These are phyloP conservation scores for Mallotus nudiflorus DNA, from an alignment of 345 rosid species.

Conservation along the genomic window DNA sequence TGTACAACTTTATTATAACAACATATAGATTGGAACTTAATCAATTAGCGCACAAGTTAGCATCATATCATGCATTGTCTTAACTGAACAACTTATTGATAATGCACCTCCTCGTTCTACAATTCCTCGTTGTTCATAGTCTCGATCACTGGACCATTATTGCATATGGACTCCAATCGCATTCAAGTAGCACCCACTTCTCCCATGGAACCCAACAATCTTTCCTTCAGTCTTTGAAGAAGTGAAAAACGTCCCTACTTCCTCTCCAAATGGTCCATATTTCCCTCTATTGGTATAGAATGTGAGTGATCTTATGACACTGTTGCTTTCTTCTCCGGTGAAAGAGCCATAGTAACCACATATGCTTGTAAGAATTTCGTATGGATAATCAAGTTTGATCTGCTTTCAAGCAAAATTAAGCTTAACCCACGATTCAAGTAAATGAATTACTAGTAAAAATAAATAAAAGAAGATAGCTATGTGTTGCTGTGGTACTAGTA, in stretches of 20 bases:
- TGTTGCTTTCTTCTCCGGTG: constrained; percentile 11
- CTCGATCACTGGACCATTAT: background rate
- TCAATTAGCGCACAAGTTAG: too few species aligned
- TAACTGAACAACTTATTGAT: constrained; percentile 1
- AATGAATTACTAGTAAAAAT: background rate
- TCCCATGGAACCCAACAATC: constrained; percentile 32
- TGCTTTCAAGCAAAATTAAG: background rate
- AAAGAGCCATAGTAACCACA: constrained; percentile 19
- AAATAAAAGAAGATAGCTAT: too few species aligned
- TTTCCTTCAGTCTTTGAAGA: constrained; percentile 9
- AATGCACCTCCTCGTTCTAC: background rate
- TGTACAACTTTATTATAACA: too few species aligned
- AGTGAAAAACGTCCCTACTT: constrained; percentile 17
- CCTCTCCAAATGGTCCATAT: constrained; percentile 33
- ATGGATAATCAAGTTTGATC: constrained; percentile 27
- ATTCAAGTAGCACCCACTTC: constrained; percentile 22
- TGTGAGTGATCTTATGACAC: constrained; percentile 19
- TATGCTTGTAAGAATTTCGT: constrained; percentile 17
- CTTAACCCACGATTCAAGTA: background rate
- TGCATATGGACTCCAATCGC: constrained; percentile 28
- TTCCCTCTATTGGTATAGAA: constrained; percentile 25
- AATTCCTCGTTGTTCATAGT: background rate
- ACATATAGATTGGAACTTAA: too few species aligned
- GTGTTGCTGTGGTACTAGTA: too few species aligned
- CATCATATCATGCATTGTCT: background rate